Evolutionary conservation across 345 rosid species (phyloP), one percentile per base, ranked within the genome.

Genomic region (Eucalyptus dawsonii): DNA sequence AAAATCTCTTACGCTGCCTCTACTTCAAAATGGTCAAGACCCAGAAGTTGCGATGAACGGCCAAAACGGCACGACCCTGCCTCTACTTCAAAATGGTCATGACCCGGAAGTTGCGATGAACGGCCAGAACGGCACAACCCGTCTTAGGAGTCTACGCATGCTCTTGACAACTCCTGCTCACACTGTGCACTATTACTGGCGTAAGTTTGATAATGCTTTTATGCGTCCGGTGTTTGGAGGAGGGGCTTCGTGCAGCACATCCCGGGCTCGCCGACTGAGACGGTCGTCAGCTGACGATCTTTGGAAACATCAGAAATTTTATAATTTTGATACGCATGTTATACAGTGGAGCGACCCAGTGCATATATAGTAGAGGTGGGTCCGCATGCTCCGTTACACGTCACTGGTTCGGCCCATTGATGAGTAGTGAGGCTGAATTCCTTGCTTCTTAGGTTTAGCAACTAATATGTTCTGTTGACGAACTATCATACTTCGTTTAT

Each of bases 201-300:
- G 96, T 88, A 95, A 88, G 89, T 96, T 96, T 19, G 98, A 96
- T 81, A 91, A 96, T 34, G 76, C 94, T 17, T 81, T 91, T 90
- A 95, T 96, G 99, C 97, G 97, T 31, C 97, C 95, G 8, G 93
- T 96, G 53, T 96, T 96, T 86, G 98, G 99, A n/a, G 98, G 27
- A 90, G 97, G 60, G 97, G 97, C 62, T 95, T 94, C 27, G 89
- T 90, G 22, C 94, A 93, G 3, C 37, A 29, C 60, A 87, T 88
- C 40, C 94, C 94, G 76, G 93, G 90, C 89, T 93, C 95, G 12
- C 94, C 95, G 1, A 90, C 89, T 0, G 97, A 95, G 50, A 89
- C 90, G 86, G 87, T 88, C 87, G 50, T 89, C 11, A 93, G 37
- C 69, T 60, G 88, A 58, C 49, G 7, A 6, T 58, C 67, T 34